Percentiles rank a stretch among this genome's conserved stretches.
Conservation (phyloP, 2,329 filamentous ascomycete genomes). For the Paecilomyces sp. region DNA sequence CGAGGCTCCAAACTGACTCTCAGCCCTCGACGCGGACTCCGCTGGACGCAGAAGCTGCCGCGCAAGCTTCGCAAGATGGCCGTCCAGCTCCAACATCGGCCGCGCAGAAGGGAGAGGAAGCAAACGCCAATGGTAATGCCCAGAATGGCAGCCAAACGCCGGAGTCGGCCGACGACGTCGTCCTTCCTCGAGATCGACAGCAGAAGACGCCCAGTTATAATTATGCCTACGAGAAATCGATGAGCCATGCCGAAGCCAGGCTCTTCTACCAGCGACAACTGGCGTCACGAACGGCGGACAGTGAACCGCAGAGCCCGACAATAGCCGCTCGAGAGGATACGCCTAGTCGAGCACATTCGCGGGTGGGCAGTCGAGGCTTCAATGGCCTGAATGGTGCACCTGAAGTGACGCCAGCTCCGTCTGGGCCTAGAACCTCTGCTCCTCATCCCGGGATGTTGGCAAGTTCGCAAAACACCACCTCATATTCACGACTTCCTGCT, state of each 20-base stretch:
- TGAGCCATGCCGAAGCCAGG: conserved; percentile 91
- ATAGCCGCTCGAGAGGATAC: conserved; percentile 7
- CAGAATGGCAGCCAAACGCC: conserved; percentile 3
- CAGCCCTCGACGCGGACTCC: not conserved
- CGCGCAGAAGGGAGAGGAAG: not conserved
- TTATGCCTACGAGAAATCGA: conserved; percentile 84
- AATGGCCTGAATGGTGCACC: conserved; percentile 3
- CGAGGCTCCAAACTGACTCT: not conserved
- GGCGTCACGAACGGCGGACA: conserved; percentile 41
- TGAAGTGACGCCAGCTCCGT: conserved; percentile 10
- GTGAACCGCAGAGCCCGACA: conserved; percentile 29
- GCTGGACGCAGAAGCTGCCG: not conserved
- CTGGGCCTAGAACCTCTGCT: conserved; percentile 8
- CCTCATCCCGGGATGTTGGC: not conserved
- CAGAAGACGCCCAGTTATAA: conserved; percentile 83
- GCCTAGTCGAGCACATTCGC: conserved; percentile 7
- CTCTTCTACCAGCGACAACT: conserved; percentile 87
- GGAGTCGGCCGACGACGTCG: conserved; percentile 10
- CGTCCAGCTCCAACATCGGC: not conserved
- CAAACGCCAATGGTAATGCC: not conserved
- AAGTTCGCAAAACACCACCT: conserved; percentile 1
- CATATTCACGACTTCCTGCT: conserved; percentile 1
- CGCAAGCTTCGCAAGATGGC: not conserved
- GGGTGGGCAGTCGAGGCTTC: conserved; percentile 11
- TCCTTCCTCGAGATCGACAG: conserved; percentile 38